Percentiles rank a stretch among this genome's conserved stretches.
phyloP scores from a whole-genome alignment of 805 yeast species.

The Starmerella floricola region DNA sequence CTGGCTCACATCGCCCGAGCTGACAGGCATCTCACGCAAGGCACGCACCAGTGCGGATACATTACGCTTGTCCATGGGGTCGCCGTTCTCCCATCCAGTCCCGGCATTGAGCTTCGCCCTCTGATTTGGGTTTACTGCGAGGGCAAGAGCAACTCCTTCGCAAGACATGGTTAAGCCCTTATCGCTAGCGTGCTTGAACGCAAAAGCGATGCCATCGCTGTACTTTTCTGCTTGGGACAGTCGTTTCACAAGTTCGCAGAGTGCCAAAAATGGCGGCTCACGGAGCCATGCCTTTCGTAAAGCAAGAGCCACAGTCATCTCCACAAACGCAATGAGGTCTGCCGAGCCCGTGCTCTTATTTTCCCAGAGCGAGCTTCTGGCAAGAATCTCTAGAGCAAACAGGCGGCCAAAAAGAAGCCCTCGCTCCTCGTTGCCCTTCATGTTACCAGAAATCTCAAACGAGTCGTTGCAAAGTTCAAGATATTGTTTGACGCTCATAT shows the following conservation, averaged over 20 bases:
- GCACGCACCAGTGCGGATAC: slow-evolving; percentile 48
- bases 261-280: slow-evolving; percentile 64
- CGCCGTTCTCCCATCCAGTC: slow-evolving; percentile 51
- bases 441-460: slow-evolving; percentile 33
- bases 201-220: slow-evolving; percentile 14
- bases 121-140: slow-evolving; percentile 36
- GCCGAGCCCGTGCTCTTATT: slow-evolving; percentile 18
- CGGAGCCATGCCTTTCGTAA: slow-evolving; percentile 68
- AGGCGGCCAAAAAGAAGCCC: slow-evolving; percentile 68
- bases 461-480: slow-evolving; percentile 30
- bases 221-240: slow-evolving; percentile 6
- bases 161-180: slow-evolving; percentile 50
- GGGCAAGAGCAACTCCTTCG: slow-evolving; percentile 68
- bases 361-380: slow-evolving; percentile 39
- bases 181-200: slow-evolving; percentile 39
- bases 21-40: slow-evolving; percentile 35
- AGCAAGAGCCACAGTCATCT: slow-evolving; percentile 45
- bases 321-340: slow-evolving; percentile 35
- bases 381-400: slow-evolving; percentile 69
- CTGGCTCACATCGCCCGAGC: slow-evolving; percentile 22
- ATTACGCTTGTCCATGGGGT: slow-evolving; percentile 67
- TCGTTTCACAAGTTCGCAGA: slow-evolving; percentile 41
- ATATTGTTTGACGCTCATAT: slow-evolving; percentile 33
- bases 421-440: slow-evolving; percentile 73
- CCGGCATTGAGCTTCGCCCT: slow-evolving; percentile 13